Evolutionary conservation across 2,329 filamentous ascomycete genomes (phyloP).

Genomic region (Colletotrichum higginsianum): DNA sequence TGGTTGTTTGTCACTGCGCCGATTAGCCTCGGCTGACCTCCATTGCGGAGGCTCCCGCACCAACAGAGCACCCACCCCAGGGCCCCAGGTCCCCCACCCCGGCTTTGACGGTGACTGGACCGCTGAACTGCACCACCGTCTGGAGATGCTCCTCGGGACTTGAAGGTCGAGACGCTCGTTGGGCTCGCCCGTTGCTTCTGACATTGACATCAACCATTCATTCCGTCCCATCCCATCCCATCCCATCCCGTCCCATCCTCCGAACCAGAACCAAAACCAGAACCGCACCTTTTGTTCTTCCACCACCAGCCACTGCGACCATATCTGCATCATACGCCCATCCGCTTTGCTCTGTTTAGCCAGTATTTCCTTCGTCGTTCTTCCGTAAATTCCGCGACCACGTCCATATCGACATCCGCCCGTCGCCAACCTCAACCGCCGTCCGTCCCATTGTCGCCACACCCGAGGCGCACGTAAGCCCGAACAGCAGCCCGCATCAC

Average conservation of each 20-base stretch:
- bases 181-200: slow-evolving; percentile 25
- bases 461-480: slow-evolving; percentile 24
- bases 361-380: slow-evolving; percentile 17
- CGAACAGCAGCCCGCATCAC: slow-evolving; percentile 11
- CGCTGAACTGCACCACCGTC: slow-evolving; percentile 12
- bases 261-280: slow-evolving; percentile 14
- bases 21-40: slow-evolving; percentile 39
- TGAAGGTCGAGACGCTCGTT: background rate
- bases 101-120: slow-evolving; percentile 21
- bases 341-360: background rate
- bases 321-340: background rate
- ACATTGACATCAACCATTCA: slow-evolving; percentile 32
- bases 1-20: slow-evolving; percentile 19
- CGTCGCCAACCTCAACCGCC: background rate
- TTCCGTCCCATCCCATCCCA: slow-evolving; percentile 3
- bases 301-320: slow-evolving; percentile 16
- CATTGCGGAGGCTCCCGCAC: slow-evolving; percentile 34
- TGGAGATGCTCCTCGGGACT: slow-evolving; percentile 1
- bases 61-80: background rate
- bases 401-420: background rate
- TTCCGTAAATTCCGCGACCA: slow-evolving; percentile 2
- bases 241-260: slow-evolving; percentile 14
- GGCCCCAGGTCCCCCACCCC: slow-evolving; percentile 3
- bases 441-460: slow-evolving; percentile 20
- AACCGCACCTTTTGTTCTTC: background rate